Percentiles rank a stretch among this genome's conserved stretches.
phyloP scores from a whole-genome alignment of 176 grass and related monocot genomes.

The Microstegium vimineum region DNA sequence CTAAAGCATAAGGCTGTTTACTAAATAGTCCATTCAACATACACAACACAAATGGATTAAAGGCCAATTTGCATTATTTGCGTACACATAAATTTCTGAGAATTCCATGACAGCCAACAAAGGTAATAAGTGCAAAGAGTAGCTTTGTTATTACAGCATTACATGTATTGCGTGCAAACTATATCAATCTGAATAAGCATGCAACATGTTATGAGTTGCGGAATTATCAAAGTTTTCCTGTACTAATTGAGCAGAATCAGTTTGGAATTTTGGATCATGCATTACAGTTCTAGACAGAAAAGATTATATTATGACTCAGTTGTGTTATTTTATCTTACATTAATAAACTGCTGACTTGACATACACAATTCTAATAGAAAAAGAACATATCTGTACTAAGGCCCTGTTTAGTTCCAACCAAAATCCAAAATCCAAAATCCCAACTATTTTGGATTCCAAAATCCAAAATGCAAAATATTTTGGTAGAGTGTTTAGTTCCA shows the following conservation, averaged over 20 bases:
- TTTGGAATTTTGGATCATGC: not conserved
- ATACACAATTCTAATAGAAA: not conserved
- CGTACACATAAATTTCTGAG: not conserved
- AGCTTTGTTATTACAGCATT: not conserved
- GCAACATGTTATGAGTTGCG: not conserved
- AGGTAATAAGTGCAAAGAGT: not conserved
- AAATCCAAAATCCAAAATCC: too few relatives aligned
- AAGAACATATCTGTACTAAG: not conserved
- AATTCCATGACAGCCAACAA: not conserved
- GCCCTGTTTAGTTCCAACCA: too few relatives aligned
- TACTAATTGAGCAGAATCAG: not conserved
- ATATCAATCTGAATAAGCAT: not conserved
- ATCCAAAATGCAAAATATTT: too few relatives aligned
- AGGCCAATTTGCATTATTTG: not conserved
- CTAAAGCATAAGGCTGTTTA: conserved; percentile 10
- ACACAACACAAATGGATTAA: conserved; percentile 16
- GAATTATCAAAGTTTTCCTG: not conserved
- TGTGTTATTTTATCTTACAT: not conserved
- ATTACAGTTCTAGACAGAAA: not conserved
- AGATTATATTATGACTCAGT: not conserved
- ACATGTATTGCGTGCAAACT: not conserved
- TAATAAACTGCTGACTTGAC: not conserved
- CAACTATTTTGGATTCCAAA: too few relatives aligned
- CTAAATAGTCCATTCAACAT: conserved; percentile 18
- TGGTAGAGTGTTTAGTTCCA: too few relatives aligned